Evolutionary conservation across 352 stramenopile genomes (phyloP), one percentile per base, ranked within the genome.

Genomic region (Phytophthora melonis): DNA sequence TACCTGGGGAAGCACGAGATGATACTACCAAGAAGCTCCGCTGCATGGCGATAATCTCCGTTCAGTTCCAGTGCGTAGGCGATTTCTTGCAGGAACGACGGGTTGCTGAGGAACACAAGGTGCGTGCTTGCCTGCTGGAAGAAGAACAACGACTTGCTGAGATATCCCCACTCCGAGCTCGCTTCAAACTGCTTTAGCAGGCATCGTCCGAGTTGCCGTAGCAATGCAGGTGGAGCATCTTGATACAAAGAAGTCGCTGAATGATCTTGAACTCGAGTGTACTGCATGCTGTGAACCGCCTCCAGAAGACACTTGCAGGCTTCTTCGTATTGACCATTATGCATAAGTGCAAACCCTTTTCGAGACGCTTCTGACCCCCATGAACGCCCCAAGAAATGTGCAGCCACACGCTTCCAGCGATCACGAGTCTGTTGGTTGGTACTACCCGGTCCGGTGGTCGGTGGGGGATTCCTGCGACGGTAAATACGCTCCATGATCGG

Each of bases 1-100:
- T 91, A 93, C 3, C 75, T 75, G 13, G 87, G 87, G 66, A 94
- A 94, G 49, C 82, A 89, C 7, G 52, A 34, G 32, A 94, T 87
- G 32, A 94, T 79, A 11, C 78, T 81, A 14, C 67, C 78, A 6
- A 93, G 70, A 3, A 92, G 77, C 59, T 93, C 77, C 11, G 81
- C 87, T 14, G 87, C 71, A 18, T 85, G 69, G 8, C 82, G 79
- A 36, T 80, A 82, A 4, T 77, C 76, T 0, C 84, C 74, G 5
- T 71, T 53, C 1, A 79, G 62, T 49, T 94, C 87, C 9, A 93
- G 68, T 3, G 71, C 81, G 13, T 73, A 72, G 0, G 87, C 85
- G 3, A 90, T 67, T 65, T 94, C 87, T 66, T 92, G 79, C 5
- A 94, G 66, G 49, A 91, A 92, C 3, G 69, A 67, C 11, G 87